Base-by-base conservation (phyloP, 2,329 filamentous ascomycete species). In the Anisogramma anomala region DNA sequence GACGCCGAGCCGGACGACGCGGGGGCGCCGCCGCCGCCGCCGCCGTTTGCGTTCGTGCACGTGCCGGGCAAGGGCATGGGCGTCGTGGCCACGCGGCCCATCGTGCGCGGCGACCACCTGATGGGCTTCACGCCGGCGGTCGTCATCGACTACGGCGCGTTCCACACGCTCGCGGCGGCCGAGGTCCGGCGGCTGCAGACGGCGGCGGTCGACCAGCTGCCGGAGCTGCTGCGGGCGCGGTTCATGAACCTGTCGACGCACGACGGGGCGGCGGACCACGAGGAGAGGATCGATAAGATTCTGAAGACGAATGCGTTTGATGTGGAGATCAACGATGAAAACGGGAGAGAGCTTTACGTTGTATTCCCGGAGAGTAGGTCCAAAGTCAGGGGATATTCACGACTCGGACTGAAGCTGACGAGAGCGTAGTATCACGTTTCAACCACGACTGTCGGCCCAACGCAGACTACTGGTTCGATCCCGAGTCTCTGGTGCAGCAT, bases 371-470 rank as follows among this genome's bases (percentile, higher is more conserved):
- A 61, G 41, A 60, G 57, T 58, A 22, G 37, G 57, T 46, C 19
- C 17, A 2, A 8, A 3, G 15, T 10, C 11, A 3, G 20, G 11
- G 18, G 9, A 27, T 19, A 7, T 27, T n/a, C 15, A 9, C 14
- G 22, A 18, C 8, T 17, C n/a, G 19, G n/a, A 17, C 3, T 20
- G 10, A n/a, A 23, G 13, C 39, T 46, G 11, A 46, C 32, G 11
- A 27, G 22, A 27, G 18, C 3, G 20, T 23, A 56, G 53, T 64
- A 43, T 62, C 64, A 17, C 55, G 63, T 20, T 52, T 66, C 48
- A 68, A 68, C 52, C 65, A 68, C 50, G 63, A 66, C 51, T 68
- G 65, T 48, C 59, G 64, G 1, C 60, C 65, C 22, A 67, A 67
- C 45, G 58, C 61, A 22, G 64, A 63, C 49, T 67, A 67, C 53